A percentile compares a stretch with the other conserved stretches of the same genome.
Evolutionary conservation across 2,329 filamentous ascomycete species (phyloP).

Genomic region (Rhinocladiella similis): DNA sequence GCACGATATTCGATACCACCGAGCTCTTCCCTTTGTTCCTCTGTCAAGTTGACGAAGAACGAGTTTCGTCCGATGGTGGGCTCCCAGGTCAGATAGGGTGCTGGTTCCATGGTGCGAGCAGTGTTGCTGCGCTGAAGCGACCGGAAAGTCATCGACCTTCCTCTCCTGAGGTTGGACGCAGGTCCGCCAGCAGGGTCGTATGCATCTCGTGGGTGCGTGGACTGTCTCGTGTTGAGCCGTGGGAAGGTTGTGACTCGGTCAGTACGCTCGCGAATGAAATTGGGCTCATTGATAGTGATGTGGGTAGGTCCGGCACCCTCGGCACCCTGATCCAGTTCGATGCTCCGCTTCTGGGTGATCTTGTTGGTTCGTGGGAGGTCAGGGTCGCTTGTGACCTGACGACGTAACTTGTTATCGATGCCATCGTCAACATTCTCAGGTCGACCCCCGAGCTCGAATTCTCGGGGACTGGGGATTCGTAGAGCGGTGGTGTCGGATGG

Average conservation of each 20-base stretch:
- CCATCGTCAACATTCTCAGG: constrained; percentile 61
- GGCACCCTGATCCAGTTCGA: constrained; percentile 1
- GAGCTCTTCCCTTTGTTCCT: constrained; percentile 90
- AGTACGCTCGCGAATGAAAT: constrained; percentile 41
- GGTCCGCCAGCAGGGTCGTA: constrained; percentile 14
- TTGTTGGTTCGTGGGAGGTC: constrained; percentile 30
- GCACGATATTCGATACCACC: constrained; percentile 96
- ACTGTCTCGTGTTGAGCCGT: constrained; percentile 20
- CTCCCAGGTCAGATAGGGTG: constrained; percentile 92
- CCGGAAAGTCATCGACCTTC: constrained; percentile 53
- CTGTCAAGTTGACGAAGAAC: constrained; percentile 80
- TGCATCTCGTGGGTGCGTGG: constrained; percentile 14
- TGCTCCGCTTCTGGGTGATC: constrained; percentile 22
- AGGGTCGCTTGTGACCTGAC: constrained; percentile 23
- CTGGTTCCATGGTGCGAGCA: constrained; percentile 53
- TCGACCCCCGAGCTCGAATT: constrained; percentile 78
- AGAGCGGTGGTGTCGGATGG: constrained; percentile 70
- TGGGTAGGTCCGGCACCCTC: constrained; percentile 30
- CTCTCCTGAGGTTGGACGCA: constrained; percentile 32
- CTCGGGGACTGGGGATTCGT: constrained; percentile 86
- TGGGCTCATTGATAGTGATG: constrained; percentile 51
- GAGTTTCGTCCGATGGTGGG: constrained; percentile 93
- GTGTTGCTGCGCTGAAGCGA: constrained; percentile 49
- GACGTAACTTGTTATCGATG: constrained; percentile 37
- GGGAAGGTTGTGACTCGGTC: constrained; percentile 23